Conservation (phyloP, 352 stramenopile species). For the Phytopythium vexans region DNA sequence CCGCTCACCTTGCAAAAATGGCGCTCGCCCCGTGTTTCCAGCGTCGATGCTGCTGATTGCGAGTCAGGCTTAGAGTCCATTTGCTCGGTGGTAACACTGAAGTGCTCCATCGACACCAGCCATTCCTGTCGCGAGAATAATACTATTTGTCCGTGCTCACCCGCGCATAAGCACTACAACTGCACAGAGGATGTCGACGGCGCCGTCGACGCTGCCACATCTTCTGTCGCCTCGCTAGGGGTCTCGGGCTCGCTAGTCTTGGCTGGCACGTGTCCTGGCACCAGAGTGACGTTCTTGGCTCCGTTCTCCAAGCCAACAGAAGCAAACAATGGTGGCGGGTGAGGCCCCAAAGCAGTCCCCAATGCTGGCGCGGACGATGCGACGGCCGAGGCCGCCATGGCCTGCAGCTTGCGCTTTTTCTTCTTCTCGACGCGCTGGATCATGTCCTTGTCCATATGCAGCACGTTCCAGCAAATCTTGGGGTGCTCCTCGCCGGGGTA, state of each 20-base stretch:
- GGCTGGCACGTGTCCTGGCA: no score
- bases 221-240: no score
- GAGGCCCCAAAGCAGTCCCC: background rate
- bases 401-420: slow-evolving; percentile 50
- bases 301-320: no score
- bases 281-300: no score
- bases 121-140: no score
- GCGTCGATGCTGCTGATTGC: background rate
- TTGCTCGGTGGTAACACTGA: background rate
- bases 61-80: background rate
- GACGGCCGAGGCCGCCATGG: slow-evolving; percentile 2
- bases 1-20: background rate
- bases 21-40: background rate
- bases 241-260: no score
- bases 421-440: slow-evolving; percentile 71
- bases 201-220: no score
- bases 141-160: no score
- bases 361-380: slow-evolving; percentile 5
- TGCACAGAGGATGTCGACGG: no score
- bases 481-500: slow-evolving; percentile 65
- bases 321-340: no score
- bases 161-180: no score
- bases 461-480: slow-evolving; percentile 82
- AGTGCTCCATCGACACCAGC: no score
- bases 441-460: slow-evolving; percentile 78